Percentiles rank a stretch among this genome's conserved stretches.
phyloP scores from a whole-genome alignment of 495 filamentous ascomycete genomes.

The Penicillium coprophilum region DNA sequence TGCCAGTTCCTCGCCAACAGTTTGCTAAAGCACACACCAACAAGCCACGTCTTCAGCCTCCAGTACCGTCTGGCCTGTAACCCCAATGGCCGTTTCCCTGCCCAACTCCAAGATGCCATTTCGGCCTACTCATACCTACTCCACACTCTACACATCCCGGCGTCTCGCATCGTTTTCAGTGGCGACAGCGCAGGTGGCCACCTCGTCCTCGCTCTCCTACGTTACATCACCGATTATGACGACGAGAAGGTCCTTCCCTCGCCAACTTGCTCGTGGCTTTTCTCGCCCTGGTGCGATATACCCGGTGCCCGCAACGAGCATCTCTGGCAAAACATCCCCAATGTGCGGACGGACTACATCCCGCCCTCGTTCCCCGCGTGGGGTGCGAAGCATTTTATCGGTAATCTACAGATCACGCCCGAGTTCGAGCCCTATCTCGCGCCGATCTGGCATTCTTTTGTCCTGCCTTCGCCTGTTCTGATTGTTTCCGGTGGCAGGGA shows the following conservation, averaged over 20 bases:
- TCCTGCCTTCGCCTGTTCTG: conserved; percentile 34
- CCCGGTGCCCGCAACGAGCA: conserved; percentile 10
- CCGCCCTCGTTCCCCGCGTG: conserved; percentile 31
- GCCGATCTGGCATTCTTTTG: conserved; percentile 35
- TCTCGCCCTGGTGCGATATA: conserved; percentile 42
- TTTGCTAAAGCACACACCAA: conserved; percentile 20
- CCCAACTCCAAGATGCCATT: conserved; percentile 46
- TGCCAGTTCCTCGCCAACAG: conserved; percentile 30
- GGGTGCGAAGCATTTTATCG: conserved; percentile 33
- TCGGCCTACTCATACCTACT: conserved; percentile 41
- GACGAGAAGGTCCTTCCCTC: conserved; percentile 16
- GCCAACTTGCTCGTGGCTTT: conserved; percentile 32
- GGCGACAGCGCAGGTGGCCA: conserved; percentile 49
- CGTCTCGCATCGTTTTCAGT: conserved; percentile 37
- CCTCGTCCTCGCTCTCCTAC: conserved; percentile 39
- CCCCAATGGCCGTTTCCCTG: conserved; percentile 39
- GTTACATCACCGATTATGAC: conserved; percentile 21
- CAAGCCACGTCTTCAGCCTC: conserved; percentile 27
- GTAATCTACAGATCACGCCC: conserved; percentile 17
- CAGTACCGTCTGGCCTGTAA: conserved; percentile 43
- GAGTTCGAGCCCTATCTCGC: conserved; percentile 32
- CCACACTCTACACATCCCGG: conserved; percentile 26
- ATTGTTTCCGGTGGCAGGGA: conserved; percentile 42
- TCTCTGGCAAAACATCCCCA: conserved; percentile 25
- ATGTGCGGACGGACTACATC: conserved; percentile 41